phyloP scores from a whole-genome alignment of 768 basidiomycete genomes.

The Aureoboletus auriporus region DNA sequence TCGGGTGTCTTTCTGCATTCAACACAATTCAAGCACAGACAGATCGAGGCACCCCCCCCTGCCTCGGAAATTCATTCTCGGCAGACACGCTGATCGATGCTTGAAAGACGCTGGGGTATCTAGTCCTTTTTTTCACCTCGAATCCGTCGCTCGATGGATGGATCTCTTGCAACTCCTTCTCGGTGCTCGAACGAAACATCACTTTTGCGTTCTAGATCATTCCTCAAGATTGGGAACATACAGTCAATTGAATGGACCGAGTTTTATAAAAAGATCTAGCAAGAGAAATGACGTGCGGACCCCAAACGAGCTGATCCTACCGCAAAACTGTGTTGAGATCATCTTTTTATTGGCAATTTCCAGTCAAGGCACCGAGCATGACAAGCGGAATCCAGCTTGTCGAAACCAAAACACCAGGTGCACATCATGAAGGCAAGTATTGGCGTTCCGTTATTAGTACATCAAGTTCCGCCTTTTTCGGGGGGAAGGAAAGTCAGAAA shows the following conservation, averaged over 20 bases:
- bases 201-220: slow-evolving; percentile 31
- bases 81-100: neutral
- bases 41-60: too few relatives aligned
- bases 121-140: slow-evolving; percentile 38
- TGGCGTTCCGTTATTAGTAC: too few relatives aligned
- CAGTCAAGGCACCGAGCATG: slow-evolving; percentile 39
- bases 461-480: too few relatives aligned
- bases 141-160: slow-evolving; percentile 31
- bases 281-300: slow-evolving; percentile 44
- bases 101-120: slow-evolving; percentile 28
- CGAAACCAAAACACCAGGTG: neutral
- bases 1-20: neutral
- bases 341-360: slow-evolving; percentile 42
- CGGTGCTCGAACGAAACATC: slow-evolving; percentile 35
- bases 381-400: slow-evolving; percentile 23
- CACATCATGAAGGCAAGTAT: neutral
- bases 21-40: neutral
- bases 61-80: too few relatives aligned
- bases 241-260: slow-evolving; percentile 19
- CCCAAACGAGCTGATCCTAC: slow-evolving; percentile 40
- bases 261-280: slow-evolving; percentile 40
- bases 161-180: slow-evolving; percentile 39
- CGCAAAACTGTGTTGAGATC: slow-evolving; percentile 39
- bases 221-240: slow-evolving; percentile 36
- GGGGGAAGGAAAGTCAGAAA: too few relatives aligned